Base-by-base conservation (phyloP, 805 yeast genomes). In the Metschnikowia koreensis region DNA sequence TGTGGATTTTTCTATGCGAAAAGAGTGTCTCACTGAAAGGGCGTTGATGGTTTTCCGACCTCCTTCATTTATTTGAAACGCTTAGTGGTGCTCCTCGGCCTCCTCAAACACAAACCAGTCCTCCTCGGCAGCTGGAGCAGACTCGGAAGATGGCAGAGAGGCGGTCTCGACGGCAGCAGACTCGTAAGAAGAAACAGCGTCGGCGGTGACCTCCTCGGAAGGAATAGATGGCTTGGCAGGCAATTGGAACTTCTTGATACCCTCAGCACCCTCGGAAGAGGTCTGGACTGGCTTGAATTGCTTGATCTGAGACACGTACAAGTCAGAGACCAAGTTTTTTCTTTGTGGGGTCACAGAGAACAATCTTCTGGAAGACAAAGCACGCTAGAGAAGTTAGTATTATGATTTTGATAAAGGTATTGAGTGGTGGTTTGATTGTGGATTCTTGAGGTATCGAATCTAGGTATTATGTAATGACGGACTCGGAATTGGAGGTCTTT, bases 101-200 rank as follows among this genome's bases (percentile, higher is more conserved):
- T 84, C 89, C 71, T 84, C 89, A 64, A 86, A 81, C 55, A 87
- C 92, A 63, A 87, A 83, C 92, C 92, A 87, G 73, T 86, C 91
- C 66, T 83, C 89, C 63, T 81, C 85, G 47, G 64, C 66, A 59
- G 81, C 75, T 54, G 81, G 62, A 16, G 67, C 76, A 52, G 77
- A 79, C 48, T 57, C 58, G 27, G 68, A 45, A 39, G 70, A 47
- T 37, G 66, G 62, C 47, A 62, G 58, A 42, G 68, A 59, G 53
- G 65, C 64, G 59, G 89, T 87, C 73, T 91, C 97, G 57, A 92
- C 97, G 50, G 80, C 78, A 57, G 85, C 73, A 41, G 82, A 59
- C 66, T 83, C 89, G 76, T 89, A 89, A 53, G 81, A 83, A 55
- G 82, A 73, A 60, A 89, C 76, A 50, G 86, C 85, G 55, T 87